Conservation (phyloP, 2,329 filamentous ascomycete species). For the Akanthomyces uredinophilus region DNA sequence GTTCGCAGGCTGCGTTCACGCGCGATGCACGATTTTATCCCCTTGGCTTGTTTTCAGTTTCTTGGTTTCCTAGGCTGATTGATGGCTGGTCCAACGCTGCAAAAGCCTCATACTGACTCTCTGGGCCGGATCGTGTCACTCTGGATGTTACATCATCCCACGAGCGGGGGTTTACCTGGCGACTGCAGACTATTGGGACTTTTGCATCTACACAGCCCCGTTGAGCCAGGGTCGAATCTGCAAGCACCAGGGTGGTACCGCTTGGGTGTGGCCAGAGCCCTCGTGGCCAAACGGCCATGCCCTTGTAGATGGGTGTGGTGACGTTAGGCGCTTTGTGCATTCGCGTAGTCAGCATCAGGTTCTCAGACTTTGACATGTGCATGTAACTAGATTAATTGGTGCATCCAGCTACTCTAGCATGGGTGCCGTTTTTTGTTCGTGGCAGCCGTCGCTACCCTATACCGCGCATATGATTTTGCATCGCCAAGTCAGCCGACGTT, state of each 20-base stretch:
- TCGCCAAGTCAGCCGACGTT: no score
- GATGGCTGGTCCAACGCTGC: background rate
- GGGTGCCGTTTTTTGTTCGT: no score
- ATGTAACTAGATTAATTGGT: no score
- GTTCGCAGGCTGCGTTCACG: background rate
- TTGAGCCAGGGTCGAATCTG: conserved; percentile 3
- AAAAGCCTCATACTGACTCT: background rate
- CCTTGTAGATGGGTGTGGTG: background rate
- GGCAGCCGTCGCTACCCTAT: no score
- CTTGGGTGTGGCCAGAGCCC: background rate
- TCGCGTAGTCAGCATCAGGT: background rate
- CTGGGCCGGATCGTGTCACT: conserved; percentile 1
- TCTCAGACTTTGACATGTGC: background rate
- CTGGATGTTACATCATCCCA: background rate
- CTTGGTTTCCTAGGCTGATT: background rate
- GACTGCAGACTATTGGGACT: conserved; percentile 6
- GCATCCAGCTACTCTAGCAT: no score
- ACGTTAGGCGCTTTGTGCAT: background rate
- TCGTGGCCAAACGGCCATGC: background rate
- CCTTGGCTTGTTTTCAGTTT: background rate
- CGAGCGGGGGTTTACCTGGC: background rate
- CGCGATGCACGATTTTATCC: no score
- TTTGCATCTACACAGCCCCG: conserved; percentile 12
- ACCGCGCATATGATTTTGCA: no score
- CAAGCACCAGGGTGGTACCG: background rate